These are phyloP conservation scores for Primulina huaijiensis DNA, from an alignment of 257 asterid genomes.

Conservation along the genomic window DNA sequence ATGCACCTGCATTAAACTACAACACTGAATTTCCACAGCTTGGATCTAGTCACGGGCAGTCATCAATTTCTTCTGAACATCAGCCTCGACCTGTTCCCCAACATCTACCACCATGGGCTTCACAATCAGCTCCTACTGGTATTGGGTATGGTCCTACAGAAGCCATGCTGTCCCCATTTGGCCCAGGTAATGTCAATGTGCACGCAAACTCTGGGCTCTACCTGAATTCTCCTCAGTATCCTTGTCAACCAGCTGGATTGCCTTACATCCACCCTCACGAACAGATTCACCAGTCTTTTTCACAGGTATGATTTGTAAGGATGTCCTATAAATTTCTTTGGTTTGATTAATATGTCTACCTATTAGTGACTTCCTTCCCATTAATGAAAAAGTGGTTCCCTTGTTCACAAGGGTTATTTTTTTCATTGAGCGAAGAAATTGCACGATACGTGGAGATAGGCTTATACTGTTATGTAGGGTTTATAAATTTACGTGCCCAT, in stretches of 20 bases:
- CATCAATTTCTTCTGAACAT: slow-evolving; percentile 69
- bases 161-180: slow-evolving; percentile 65
- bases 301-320: slow-evolving; percentile 57
- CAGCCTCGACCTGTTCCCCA: slow-evolving; percentile 75
- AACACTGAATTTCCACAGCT: slow-evolving; percentile 96
- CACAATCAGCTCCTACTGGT: slow-evolving; percentile 64
- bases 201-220: slow-evolving; percentile 60
- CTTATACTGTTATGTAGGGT: neutral
- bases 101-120: slow-evolving; percentile 68
- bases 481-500: neutral
- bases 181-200: slow-evolving; percentile 61
- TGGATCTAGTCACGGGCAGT: slow-evolving; percentile 56
- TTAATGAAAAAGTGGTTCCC: neutral
- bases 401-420: neutral
- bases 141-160: slow-evolving; percentile 81
- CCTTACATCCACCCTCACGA: slow-evolving; percentile 79
- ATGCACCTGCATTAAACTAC: slow-evolving; percentile 87
- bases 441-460: neutral
- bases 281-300: slow-evolving; percentile 69
- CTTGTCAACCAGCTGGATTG: slow-evolving; percentile 79
- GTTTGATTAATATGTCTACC: neutral
- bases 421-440: neutral
- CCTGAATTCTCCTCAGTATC: slow-evolving; percentile 76
- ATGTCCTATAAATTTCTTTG: slow-evolving; percentile 11
- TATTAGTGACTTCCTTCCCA: slow-evolving; percentile 7